phyloP scores from a whole-genome alignment of 2,329 filamentous ascomycete species.

The Alternaria consortialis region DNA sequence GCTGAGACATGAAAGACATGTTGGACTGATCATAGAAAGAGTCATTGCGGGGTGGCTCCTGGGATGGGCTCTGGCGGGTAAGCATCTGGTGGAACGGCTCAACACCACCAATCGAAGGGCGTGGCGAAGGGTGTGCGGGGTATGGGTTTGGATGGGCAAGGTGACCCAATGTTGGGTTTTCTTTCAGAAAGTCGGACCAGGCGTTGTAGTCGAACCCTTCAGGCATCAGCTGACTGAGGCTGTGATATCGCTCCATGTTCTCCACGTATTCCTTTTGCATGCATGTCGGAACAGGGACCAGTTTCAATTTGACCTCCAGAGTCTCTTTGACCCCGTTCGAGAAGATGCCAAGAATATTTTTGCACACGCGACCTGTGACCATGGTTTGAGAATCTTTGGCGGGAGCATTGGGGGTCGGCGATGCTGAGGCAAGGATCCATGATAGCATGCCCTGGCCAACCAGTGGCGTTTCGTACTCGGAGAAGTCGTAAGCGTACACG shows the following conservation, averaged over 20 bases:
- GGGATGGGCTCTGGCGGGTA: slow-evolving; percentile 40
- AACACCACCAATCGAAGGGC: slow-evolving; percentile 38
- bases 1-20: slow-evolving; percentile 40
- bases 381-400: slow-evolving; percentile 71
- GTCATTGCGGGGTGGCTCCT: slow-evolving; percentile 37
- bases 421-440: slow-evolving; percentile 73
- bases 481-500: slow-evolving; percentile 97
- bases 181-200: slow-evolving; percentile 80
- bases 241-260: slow-evolving; percentile 68
- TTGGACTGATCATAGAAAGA: slow-evolving; percentile 39
- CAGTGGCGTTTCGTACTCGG: slow-evolving; percentile 89
- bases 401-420: slow-evolving; percentile 63
- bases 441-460: slow-evolving; percentile 97
- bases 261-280: slow-evolving; percentile 68
- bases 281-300: slow-evolving; percentile 77
- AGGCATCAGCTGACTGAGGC: slow-evolving; percentile 65
- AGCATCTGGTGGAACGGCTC: slow-evolving; percentile 52
- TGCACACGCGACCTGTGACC: slow-evolving; percentile 89
- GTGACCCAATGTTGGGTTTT: slow-evolving; percentile 64
- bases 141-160: slow-evolving; percentile 40
- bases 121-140: slow-evolving; percentile 28
- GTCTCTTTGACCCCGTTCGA: slow-evolving; percentile 85
- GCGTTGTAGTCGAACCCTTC: slow-evolving; percentile 74
- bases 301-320: slow-evolving; percentile 88
- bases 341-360: slow-evolving; percentile 85